phyloP scores from a whole-genome alignment of 177 flowering plant species.

The Vitis hybrid region DNA sequence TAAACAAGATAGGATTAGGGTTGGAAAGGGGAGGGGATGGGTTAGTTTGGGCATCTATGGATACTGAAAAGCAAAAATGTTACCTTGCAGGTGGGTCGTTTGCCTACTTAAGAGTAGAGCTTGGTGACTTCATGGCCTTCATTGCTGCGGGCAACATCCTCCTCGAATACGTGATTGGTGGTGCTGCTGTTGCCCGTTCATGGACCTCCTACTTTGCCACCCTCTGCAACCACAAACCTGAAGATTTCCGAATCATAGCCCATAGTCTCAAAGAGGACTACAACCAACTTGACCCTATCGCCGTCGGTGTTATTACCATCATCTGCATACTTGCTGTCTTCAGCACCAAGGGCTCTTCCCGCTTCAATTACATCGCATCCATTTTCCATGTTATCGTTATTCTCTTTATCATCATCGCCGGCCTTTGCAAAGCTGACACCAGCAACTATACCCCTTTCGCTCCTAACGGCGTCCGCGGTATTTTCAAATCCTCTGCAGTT shows the following conservation, averaged over 20 bases:
- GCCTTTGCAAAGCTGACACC: slow-evolving; percentile 47
- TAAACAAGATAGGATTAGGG: too few species aligned
- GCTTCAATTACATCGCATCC: slow-evolving; percentile 53
- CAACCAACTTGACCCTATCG: slow-evolving; percentile 54
- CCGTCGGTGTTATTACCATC: slow-evolving; percentile 33
- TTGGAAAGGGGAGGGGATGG: too few species aligned
- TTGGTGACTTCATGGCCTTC: slow-evolving; percentile 76
- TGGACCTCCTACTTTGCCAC: slow-evolving; percentile 83
- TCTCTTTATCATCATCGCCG: slow-evolving; percentile 51
- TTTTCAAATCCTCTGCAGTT: slow-evolving; percentile 37
- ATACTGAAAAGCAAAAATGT: too few species aligned
- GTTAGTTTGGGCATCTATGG: too few species aligned
- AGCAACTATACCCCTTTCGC: slow-evolving; percentile 22
- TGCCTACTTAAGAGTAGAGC: slow-evolving; percentile 61
- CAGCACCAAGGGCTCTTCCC: slow-evolving; percentile 60
- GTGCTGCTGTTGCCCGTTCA: slow-evolving; percentile 69
- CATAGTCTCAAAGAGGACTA: slow-evolving; percentile 31
- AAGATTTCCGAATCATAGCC: slow-evolving; percentile 42
- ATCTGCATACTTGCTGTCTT: slow-evolving; percentile 37
- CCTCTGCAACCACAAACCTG: slow-evolving; percentile 46
- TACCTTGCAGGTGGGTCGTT: slow-evolving; percentile 51
- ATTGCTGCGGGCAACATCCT: slow-evolving; percentile 79
- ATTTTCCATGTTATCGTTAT: slow-evolving; percentile 40
- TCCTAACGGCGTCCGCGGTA: slow-evolving; percentile 19
- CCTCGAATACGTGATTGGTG: slow-evolving; percentile 59